Evolutionary conservation across 2,329 filamentous ascomycete genomes (phyloP).

Genomic region (Cyphellophora europaea): DNA sequence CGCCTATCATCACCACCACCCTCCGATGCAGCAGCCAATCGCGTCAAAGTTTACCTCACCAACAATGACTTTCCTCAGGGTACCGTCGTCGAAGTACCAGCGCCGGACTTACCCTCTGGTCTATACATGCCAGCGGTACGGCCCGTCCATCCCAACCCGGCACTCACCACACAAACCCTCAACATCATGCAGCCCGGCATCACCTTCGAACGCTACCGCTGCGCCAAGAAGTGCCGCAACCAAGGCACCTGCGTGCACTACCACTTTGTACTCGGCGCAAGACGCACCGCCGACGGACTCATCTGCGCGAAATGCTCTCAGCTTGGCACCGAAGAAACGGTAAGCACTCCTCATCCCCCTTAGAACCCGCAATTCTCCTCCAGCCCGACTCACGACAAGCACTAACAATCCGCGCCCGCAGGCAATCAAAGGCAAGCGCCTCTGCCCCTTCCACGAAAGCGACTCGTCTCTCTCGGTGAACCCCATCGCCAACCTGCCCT

Average conservation of each 20-base stretch:
- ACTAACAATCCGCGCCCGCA: conserved; percentile 1
- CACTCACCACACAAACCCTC: conserved; percentile 1
- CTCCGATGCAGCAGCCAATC: background rate
- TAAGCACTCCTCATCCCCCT: background rate
- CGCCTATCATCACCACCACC: background rate
- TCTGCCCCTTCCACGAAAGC: conserved; percentile 14
- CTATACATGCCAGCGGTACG: no score
- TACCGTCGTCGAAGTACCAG: background rate
- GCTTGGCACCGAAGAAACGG: conserved; percentile 5
- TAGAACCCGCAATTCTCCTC: background rate
- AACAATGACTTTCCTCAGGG: background rate
- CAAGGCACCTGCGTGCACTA: conserved; percentile 17
- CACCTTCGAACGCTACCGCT: conserved; percentile 13
- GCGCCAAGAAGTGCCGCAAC: conserved; percentile 11
- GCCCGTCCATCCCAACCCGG: conserved; percentile 1
- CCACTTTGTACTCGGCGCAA: conserved; percentile 12
- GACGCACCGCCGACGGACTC: conserved; percentile 13
- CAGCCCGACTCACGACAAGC: background rate
- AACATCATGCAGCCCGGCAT: conserved; percentile 9
- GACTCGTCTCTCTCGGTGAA: conserved; percentile 4
- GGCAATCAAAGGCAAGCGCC: conserved; percentile 9
- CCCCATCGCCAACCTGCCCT: conserved; percentile 12
- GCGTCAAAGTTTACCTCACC: background rate
- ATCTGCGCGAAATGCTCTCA: conserved; percentile 9
- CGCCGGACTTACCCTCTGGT: no score